phyloP scores from a whole-genome alignment of 169 alveolate genomes.

The Plasmodium gaboni region DNA sequence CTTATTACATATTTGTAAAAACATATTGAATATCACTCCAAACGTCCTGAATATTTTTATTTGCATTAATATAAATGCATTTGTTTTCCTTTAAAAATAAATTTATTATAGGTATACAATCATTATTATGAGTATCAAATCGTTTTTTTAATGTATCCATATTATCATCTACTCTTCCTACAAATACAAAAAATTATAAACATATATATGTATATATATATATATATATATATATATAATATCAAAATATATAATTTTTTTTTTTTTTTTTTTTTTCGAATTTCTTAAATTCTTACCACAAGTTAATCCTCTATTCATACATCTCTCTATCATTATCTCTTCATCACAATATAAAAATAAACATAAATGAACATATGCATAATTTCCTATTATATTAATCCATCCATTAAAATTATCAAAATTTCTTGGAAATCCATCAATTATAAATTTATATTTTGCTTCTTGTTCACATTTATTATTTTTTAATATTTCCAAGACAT shows the following conservation, averaged over 20 bases:
- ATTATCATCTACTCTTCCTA: slow-evolving; percentile 97
- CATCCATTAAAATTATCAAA: slow-evolving; percentile 91
- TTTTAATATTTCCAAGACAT: slow-evolving; percentile 46
- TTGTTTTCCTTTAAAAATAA: slow-evolving; percentile 86
- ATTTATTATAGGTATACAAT: slow-evolving; percentile 93
- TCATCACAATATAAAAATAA: slow-evolving; percentile 80
- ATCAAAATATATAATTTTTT: too few species aligned
- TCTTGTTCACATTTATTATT: slow-evolving; percentile 37
- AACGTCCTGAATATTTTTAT: slow-evolving; percentile 85
- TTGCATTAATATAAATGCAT: slow-evolving; percentile 86
- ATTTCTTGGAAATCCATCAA: slow-evolving; percentile 98
- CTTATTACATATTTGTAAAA: slow-evolving; percentile 53
- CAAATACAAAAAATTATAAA: background rate
- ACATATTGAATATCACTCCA: slow-evolving; percentile 82
- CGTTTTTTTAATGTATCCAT: slow-evolving; percentile 93
- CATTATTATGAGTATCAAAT: slow-evolving; percentile 92
- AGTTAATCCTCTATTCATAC: slow-evolving; percentile 76
- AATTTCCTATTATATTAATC: slow-evolving; percentile 80
- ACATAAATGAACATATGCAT: slow-evolving; percentile 80
- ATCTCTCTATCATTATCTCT: slow-evolving; percentile 77
- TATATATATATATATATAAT: slow-evolving; percentile 1
- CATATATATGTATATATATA: background rate
- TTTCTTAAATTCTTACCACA: slow-evolving; percentile 66
- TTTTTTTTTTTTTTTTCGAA: background rate
- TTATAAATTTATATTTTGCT: slow-evolving; percentile 86